Evolutionary conservation across 306 rosid genomes (phyloP).

Genomic region (Bauhinia variegata): DNA sequence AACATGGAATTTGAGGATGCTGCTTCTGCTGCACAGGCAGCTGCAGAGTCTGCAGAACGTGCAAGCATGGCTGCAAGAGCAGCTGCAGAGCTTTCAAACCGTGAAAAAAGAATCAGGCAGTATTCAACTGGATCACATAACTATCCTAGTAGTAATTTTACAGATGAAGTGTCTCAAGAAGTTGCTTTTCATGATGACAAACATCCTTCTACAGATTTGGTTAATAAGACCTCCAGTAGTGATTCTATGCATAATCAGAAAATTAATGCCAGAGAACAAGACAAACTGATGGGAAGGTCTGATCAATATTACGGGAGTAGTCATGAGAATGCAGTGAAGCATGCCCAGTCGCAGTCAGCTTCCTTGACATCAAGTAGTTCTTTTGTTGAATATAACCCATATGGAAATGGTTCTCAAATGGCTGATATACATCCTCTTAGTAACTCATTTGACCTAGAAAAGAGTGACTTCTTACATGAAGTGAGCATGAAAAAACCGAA

Average conservation of each 20-base stretch:
- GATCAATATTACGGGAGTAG: conserved; percentile 38
- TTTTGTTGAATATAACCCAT: conserved; percentile 41
- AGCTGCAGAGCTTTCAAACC: conserved; percentile 92
- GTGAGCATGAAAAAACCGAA: conserved; percentile 45
- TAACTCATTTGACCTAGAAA: conserved; percentile 47
- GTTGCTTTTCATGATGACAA: conserved; percentile 33
- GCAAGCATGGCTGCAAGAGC: conserved; percentile 98
- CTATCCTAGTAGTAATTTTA: conserved; percentile 24
- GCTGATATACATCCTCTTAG: conserved; percentile 45
- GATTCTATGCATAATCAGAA: conserved; percentile 43
- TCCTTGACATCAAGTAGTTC: conserved; percentile 36
- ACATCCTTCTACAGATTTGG: conserved; percentile 45
- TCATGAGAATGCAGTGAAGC: conserved; percentile 40
- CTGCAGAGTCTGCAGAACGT: conserved; percentile 94
- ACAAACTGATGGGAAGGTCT: conserved; percentile 36
- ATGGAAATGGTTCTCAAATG: conserved; percentile 39
- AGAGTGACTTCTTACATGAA: conserved; percentile 40
- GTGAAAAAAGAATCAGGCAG: conserved; percentile 47
- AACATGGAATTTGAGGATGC: conserved; percentile 90
- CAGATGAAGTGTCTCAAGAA: conserved; percentile 42
- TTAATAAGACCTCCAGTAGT: conserved; percentile 35
- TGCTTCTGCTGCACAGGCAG: conserved; percentile 94
- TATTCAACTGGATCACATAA: conserved; percentile 40
- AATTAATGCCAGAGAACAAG: conserved; percentile 37
- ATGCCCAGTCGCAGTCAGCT: conserved; percentile 44